A percentile compares a stretch with the other conserved stretches of the same genome.
phyloP scores from a whole-genome alignment of 768 basidiomycete species.

The Auriculariales sp. region DNA sequence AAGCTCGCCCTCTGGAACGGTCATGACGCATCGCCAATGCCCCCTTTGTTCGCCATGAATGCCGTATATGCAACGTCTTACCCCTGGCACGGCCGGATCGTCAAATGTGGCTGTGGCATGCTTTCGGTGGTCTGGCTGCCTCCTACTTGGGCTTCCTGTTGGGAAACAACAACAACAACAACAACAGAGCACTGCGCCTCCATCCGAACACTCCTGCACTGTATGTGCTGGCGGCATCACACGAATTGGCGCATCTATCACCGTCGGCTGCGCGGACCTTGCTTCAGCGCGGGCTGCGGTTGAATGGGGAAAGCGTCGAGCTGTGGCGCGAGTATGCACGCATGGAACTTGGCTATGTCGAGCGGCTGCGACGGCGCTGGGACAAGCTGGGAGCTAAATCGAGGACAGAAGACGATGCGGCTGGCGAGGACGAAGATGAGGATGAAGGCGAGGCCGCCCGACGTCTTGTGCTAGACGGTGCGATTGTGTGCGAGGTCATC shows the following conservation, averaged over 20 bases:
- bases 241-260: conserved; percentile 62
- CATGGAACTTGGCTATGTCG: conserved; percentile 80
- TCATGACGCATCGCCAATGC: too few species aligned
- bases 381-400: conserved; percentile 51
- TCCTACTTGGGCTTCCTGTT: neutral
- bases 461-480: conserved; percentile 58
- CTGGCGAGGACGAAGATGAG: conserved; percentile 16
- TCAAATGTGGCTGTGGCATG: too few species aligned
- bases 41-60: too few species aligned
- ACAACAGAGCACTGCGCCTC: conserved; percentile 62
- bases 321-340: conserved; percentile 85
- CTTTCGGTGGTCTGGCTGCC: too few species aligned
- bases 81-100: too few species aligned
- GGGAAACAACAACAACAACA: neutral
- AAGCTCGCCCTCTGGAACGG: too few species aligned
- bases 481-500: conserved; percentile 67
- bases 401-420: conserved; percentile 12
- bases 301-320: conserved; percentile 55
- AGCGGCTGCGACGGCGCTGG: conserved; percentile 69
- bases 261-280: conserved; percentile 71
- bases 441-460: conserved; percentile 42
- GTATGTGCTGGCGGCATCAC: conserved; percentile 73
- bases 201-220: conserved; percentile 67
- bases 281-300: conserved; percentile 71
- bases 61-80: too few species aligned